Evolutionary conservation across 148 eudicot species (phyloP), one percentile per base, ranked within the genome.

Genomic region (Nepenthes gracilis): DNA sequence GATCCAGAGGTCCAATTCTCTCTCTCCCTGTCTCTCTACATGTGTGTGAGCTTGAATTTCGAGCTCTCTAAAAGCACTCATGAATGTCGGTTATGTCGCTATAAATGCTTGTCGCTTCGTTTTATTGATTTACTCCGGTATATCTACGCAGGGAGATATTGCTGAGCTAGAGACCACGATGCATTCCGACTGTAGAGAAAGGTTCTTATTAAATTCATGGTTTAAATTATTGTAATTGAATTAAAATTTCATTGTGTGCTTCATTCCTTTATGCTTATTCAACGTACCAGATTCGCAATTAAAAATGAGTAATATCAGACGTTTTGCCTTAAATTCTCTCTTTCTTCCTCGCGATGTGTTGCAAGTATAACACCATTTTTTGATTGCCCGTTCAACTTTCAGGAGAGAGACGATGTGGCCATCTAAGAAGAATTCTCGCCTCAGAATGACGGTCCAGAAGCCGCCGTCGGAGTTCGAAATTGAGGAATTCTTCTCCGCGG

Each of bases 401-500:
- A 77, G 85, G 65, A 62, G 70, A 70, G 78, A 74, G 58, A 62
- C 54, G 2, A 66, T 58, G 56, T 62, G 58, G 43, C 62, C 64
- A 5, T 54, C 56, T 36, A 75, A 56, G 62, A 54, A 55, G 2
- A 62, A 57, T 62, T 68, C 69, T 35, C 58, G 66, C 64, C 59
- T 58, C 43, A 67, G 64, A 43, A 13, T 32, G 3, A 58, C 50
- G 57, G 66, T 50, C 49, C 65, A 14, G 72, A 81, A 62, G 79
- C 87, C 77, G 85, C 96, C 97, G 2, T 77, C 85, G 2, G 78
- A 81, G 47, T 65, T 64, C 10, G 94, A 92, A 70, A 75, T 88
- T 2, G 94, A 92, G 35, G 90, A 85, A 15, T 92, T 92, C 71
- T 92, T 92, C 57, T 49, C 84, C 1, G 78, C 67, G 3, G 96